Percentiles rank a stretch among this genome's conserved stretches.
These are phyloP conservation scores for Cladosporium sp. DNA, from an alignment of 2,329 filamentous ascomycete species.

Conservation along the genomic window DNA sequence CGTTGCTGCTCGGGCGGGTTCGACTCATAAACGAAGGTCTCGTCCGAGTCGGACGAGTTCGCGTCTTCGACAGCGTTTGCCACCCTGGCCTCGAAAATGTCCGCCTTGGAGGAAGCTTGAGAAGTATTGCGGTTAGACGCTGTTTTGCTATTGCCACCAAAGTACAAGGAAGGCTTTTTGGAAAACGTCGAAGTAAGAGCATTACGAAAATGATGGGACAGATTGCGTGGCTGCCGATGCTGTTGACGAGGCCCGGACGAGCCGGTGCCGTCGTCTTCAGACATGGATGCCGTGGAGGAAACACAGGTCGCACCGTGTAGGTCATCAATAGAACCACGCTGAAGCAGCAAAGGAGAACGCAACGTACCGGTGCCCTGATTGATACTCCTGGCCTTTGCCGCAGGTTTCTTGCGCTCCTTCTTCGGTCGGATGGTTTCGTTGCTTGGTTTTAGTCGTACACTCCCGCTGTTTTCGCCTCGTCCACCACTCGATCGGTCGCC, in stretches of 20 bases:
- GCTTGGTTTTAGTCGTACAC: conserved; percentile 80
- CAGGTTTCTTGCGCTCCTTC: conserved; percentile 81
- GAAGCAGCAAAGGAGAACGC: conserved; percentile 28
- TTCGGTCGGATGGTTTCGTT: conserved; percentile 94
- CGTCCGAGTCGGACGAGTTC: conserved; percentile 94
- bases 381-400: conserved; percentile 70
- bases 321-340: conserved; percentile 19
- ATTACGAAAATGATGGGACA: conserved; percentile 6
- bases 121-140: conserved; percentile 23
- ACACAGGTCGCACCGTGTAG: conserved; percentile 12
- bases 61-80: conserved; percentile 94
- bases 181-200: conserved; percentile 13
- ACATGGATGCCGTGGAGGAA: conserved; percentile 13
- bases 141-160: conserved; percentile 19
- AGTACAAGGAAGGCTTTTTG: conserved; percentile 4
- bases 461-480: conserved; percentile 62
- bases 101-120: conserved; percentile 83
- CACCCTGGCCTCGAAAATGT: conserved; percentile 96
- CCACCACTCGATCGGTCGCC: conserved; percentile 55
- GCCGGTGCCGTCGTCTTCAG: conserved; percentile 8
- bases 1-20: conserved; percentile 67
- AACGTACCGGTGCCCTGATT: conserved; percentile 55
- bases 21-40: conserved; percentile 98
- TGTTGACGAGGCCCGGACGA: not conserved
- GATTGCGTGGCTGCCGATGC: not conserved